These are phyloP conservation scores for Rhizoclosmatium globosum DNA, from an alignment of 192 early-diverging fungal genomes.

Conservation along the genomic window DNA sequence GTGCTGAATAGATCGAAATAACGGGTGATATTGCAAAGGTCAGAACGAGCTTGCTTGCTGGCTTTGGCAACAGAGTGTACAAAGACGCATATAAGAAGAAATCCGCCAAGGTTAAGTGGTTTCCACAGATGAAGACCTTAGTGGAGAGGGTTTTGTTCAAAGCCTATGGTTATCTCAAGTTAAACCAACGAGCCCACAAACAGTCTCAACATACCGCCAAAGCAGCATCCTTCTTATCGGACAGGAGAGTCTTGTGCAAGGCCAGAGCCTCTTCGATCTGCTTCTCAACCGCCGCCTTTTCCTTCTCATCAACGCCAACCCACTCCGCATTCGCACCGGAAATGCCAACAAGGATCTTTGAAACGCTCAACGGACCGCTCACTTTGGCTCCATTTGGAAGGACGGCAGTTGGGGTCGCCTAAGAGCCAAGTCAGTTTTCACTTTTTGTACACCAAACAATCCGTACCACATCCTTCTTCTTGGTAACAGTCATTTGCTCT, in stretches of 20 bases:
- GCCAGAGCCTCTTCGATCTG: slow-evolving; percentile 32
- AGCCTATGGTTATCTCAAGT: background rate
- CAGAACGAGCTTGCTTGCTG: slow-evolving; percentile 27
- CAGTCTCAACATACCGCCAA: background rate
- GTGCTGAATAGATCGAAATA: slow-evolving; percentile 41
- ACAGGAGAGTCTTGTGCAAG: slow-evolving; percentile 9
- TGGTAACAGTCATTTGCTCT: slow-evolving; percentile 12
- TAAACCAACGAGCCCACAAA: background rate
- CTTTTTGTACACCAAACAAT: background rate
- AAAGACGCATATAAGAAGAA: slow-evolving; percentile 30
- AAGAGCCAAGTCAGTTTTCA: background rate
- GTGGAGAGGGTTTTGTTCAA: slow-evolving; percentile 6
- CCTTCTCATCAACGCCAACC: background rate
- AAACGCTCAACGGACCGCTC: slow-evolving; percentile 13
- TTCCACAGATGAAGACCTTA: slow-evolving; percentile 22
- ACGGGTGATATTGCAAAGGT: slow-evolving; percentile 36
- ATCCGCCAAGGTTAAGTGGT: slow-evolving; percentile 27
- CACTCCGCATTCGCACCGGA: slow-evolving; percentile 7
- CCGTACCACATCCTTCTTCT: slow-evolving; percentile 30
- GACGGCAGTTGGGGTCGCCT: slow-evolving; percentile 30
- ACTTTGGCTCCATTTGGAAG: slow-evolving; percentile 30
- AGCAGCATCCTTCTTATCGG: slow-evolving; percentile 8
- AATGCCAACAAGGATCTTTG: slow-evolving; percentile 14
- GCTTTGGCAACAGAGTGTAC: slow-evolving; percentile 35
- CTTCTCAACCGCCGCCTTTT: slow-evolving; percentile 30